Base-by-base conservation (phyloP, 2,329 filamentous ascomycete species). In the Emmonsiellopsis sp. region DNA sequence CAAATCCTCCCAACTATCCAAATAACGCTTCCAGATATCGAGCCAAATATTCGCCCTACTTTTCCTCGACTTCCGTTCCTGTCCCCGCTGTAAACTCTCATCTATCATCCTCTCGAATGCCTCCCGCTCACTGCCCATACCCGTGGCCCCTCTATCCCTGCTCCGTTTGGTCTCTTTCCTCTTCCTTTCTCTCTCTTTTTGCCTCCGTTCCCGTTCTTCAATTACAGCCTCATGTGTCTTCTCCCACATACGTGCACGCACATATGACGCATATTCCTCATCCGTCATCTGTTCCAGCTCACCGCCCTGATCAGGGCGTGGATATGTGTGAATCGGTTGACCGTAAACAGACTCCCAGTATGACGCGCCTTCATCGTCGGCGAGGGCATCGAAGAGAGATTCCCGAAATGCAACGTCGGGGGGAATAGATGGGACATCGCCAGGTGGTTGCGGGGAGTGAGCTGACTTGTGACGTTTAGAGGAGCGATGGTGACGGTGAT, bases 281-380 rank as follows among this genome's bases (percentile, higher is more conserved):
- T 97, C 93, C 7, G 78, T 84, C 92, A 97, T 97, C 58, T 78
- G 79, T 69, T 95, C 89, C 10, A 95, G 75, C 55, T 78, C 75
- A 63, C 72, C 51, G 63, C 79, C 79, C 65, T 75, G 63, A 58
- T 70, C 61, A 0, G 77, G 76, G 30, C 79, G 76, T 0, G 81
- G 67, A 66, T 94, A 96, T 6, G 83, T 81, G 70, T 96, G 90
- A 49, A 97, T 86, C 0, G 93, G 92, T 67, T 97, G 92, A 1
- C 90, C 91, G 70, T 97, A 98, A n/a, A 98, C 88, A 13, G 83
- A 82, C 68, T 96, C 86, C 93, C 93, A 98, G 73, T 93, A 98
- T 7, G 84, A 81, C 1, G 93, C 93, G 46, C 92, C 93, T 72
- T 98, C 93, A 66, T 97, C 92, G 70, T 98, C 93, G 38, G 90